Evolutionary conservation across 2,329 filamentous ascomycete genomes (phyloP).

Genomic region (Colletotrichum magnum): DNA sequence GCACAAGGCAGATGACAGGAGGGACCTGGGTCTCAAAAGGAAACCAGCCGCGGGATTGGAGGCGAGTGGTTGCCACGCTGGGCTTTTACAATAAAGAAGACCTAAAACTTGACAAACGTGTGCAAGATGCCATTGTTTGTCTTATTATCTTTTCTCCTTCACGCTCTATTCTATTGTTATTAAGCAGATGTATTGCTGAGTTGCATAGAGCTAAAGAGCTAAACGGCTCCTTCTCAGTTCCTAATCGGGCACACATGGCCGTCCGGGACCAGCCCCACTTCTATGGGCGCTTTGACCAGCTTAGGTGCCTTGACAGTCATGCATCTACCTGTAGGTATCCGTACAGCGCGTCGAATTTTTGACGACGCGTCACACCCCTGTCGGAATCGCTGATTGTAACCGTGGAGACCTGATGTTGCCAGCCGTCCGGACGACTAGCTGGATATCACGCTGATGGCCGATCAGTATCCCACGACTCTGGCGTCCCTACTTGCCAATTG

Average conservation of each 20-base stretch:
- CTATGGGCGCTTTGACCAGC: slow-evolving; percentile 3
- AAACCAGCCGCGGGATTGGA: background rate
- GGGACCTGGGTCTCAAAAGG: background rate
- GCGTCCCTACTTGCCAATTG: background rate
- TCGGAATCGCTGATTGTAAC: slow-evolving; percentile 15
- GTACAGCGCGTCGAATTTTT: slow-evolving; percentile 8
- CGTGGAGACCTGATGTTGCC: slow-evolving; percentile 14
- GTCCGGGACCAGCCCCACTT: too few relatives aligned
- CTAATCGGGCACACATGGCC: too few relatives aligned
- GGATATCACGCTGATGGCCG: background rate
- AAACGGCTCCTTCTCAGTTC: too few relatives aligned
- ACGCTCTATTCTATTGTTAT: too few relatives aligned
- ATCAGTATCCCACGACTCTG: background rate
- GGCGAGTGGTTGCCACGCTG: background rate
- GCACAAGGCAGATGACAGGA: slow-evolving; percentile 7
- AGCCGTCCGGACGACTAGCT: background rate
- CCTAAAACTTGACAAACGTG: background rate
- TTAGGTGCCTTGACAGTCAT: background rate
- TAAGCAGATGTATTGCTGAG: too few relatives aligned
- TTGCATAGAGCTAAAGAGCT: too few relatives aligned
- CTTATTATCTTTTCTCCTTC: too few relatives aligned
- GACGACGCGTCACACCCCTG: slow-evolving; percentile 25
- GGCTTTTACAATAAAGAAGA: background rate
- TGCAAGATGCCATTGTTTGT: too few relatives aligned
- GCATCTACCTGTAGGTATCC: background rate